These are phyloP conservation scores for Phytophthora pistaciae DNA, from an alignment of 352 stramenopile species.

Conservation along the genomic window DNA sequence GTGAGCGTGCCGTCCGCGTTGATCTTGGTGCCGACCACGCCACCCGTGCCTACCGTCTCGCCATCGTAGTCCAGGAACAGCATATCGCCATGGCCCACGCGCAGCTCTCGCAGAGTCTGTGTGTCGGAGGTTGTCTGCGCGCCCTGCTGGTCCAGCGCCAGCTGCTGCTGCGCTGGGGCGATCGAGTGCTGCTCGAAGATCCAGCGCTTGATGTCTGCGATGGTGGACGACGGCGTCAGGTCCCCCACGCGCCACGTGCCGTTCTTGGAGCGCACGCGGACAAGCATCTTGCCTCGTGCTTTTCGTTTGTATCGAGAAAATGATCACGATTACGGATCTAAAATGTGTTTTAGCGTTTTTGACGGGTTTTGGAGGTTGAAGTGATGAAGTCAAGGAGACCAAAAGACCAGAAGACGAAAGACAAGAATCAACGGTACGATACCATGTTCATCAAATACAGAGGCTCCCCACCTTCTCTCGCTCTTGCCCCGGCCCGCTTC, in stretches of 20 bases:
- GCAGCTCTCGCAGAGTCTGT: conserved; percentile 68
- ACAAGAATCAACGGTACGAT: conserved; percentile 32
- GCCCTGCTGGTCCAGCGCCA: conserved; percentile 68
- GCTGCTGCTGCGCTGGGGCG: conserved; percentile 48
- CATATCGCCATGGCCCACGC: conserved; percentile 83
- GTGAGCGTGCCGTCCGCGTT: conserved; percentile 84
- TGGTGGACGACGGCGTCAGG: conserved; percentile 65
- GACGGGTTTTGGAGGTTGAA: conserved; percentile 7
- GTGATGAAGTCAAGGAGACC: not conserved
- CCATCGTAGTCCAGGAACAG: conserved; percentile 83
- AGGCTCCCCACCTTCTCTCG: conserved; percentile 22
- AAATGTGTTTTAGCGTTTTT: conserved; percentile 5
- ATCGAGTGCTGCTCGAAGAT: conserved; percentile 81
- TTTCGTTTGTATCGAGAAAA: conserved; percentile 11
- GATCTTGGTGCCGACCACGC: conserved; percentile 72
- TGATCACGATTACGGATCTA: not conserved
- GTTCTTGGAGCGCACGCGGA: conserved; percentile 90
- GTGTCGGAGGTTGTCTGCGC: conserved; percentile 43
- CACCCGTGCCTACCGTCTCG: conserved; percentile 62
- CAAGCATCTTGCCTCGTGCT: conserved; percentile 55
- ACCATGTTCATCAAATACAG: conserved; percentile 50
- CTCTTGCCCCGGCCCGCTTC: conserved; percentile 9
- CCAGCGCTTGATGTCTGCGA: conserved; percentile 82
- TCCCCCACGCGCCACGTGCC: conserved; percentile 88
- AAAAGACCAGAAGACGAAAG: not conserved